Base-by-base conservation (phyloP, 106 monocot species). In the Acorus gramineus region DNA sequence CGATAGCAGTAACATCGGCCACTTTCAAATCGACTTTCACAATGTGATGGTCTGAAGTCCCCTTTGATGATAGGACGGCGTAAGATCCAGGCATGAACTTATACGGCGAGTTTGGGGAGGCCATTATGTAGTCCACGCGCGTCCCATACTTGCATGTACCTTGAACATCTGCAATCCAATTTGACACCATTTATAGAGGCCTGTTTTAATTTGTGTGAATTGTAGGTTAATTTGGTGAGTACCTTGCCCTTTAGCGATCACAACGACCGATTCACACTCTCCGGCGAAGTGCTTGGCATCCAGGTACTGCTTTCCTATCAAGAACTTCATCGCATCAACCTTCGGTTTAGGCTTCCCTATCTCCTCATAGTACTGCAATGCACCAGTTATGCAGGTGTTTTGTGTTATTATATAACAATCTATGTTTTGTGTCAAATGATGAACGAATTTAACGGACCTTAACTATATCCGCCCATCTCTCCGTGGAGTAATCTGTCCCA, bases 241-340 rank as follows among this genome's bases (percentile, higher is more conserved):
- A 93, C 93, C 93, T 85, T 93, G 93, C 4, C 93, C 93, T 73
- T 89, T 93, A 14, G 93, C 85, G 14, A 93, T 66, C 5, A 93
- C 79, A 7, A 93, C 93, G 42, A 93, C 79, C 14, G 87, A 69
- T 65, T 89, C 83, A 55, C 80, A 85, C 63, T 93, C 93, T 6
- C 88, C 93, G n/a, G 88, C 85, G 61, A 81, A 85, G 53, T 85
- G 47, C 81, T 93, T 88, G 66, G 93, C 82, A 63, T 89, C 89
- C 6, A 80, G 46, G 62, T 85, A 93, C 48, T 78, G 68, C 52
- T 74, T 80, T 42, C 57, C 78, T 57, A 79, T 82, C 62, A 89
- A 66, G 76, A 80, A 89, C 57, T 79, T 89, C 83, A 89, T 93
- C 57, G 86, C 89, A 56, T 89, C 93, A 10, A 73, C 81, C 74